These are phyloP conservation scores for Prunus padus DNA, from an alignment of 306 rosid genomes.

Conservation along the genomic window DNA sequence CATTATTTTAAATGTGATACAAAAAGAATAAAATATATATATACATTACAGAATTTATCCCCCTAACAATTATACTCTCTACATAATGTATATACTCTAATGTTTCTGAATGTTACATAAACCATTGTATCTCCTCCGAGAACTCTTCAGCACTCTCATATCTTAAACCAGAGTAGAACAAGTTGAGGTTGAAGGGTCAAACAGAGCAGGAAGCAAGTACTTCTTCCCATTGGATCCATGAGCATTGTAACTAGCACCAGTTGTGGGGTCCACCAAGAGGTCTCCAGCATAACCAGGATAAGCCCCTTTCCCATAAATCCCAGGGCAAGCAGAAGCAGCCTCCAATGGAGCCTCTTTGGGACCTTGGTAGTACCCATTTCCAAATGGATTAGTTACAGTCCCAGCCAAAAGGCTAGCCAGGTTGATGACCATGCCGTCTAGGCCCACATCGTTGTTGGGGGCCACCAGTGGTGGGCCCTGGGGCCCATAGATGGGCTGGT, in stretches of 20 bases:
- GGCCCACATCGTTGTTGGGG: constrained; percentile 71
- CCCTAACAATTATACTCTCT: no score
- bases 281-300: constrained; percentile 61
- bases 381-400: constrained; percentile 51
- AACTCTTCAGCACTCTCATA: background rate
- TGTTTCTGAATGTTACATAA: no score
- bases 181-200: constrained; percentile 48
- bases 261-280: constrained; percentile 40
- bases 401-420: constrained; percentile 57
- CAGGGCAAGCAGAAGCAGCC: constrained; percentile 61
- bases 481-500: constrained; percentile 61
- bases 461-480: constrained; percentile 49
- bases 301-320: constrained; percentile 57
- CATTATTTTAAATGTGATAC: no score
- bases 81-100: background rate
- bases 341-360: constrained; percentile 66
- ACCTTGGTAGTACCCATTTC: constrained; percentile 63
- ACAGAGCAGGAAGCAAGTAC: constrained; percentile 55
- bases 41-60: no score
- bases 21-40: no score
- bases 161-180: constrained; percentile 48
- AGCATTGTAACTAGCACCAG: constrained; percentile 59
- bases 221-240: constrained; percentile 48
- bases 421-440: constrained; percentile 61
- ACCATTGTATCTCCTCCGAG: no score